These are phyloP conservation scores for Trichoderma breve DNA, from an alignment of 2,329 filamentous ascomycete species.

Conservation along the genomic window DNA sequence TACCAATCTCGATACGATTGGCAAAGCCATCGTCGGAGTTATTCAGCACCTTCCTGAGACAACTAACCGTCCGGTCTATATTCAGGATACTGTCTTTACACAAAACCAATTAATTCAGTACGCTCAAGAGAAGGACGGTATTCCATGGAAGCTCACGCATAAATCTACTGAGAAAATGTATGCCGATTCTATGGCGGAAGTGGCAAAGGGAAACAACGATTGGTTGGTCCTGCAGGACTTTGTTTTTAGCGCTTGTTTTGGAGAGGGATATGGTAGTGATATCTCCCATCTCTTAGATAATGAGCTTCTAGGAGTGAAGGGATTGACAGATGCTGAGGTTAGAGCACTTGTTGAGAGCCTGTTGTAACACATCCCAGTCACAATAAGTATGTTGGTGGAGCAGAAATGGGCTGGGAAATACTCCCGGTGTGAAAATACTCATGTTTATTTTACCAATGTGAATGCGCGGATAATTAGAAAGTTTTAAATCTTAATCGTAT, in stretches of 20 bases:
- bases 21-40: not conserved
- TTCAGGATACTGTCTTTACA: not conserved
- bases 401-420: not conserved
- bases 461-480: not conserved
- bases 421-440: not conserved
- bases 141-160: not conserved
- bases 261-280: not conserved
- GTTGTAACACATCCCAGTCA: not conserved
- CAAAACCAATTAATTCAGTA: not conserved
- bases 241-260: not conserved
- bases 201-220: not conserved
- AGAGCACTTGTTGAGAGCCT: not conserved
- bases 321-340: not conserved
- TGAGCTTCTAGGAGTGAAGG: not conserved
- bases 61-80: not conserved
- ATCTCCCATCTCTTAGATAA: not conserved
- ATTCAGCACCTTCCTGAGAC: not conserved
- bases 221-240: not conserved
- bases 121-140: not conserved
- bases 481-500: not conserved
- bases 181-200: not conserved
- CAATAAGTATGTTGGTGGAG: not conserved
- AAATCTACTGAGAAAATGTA: not conserved
- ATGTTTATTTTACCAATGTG: not conserved
- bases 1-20: not conserved